Base-by-base conservation (phyloP, 495 filamentous ascomycete genomes). In the Penicillium angulare region DNA sequence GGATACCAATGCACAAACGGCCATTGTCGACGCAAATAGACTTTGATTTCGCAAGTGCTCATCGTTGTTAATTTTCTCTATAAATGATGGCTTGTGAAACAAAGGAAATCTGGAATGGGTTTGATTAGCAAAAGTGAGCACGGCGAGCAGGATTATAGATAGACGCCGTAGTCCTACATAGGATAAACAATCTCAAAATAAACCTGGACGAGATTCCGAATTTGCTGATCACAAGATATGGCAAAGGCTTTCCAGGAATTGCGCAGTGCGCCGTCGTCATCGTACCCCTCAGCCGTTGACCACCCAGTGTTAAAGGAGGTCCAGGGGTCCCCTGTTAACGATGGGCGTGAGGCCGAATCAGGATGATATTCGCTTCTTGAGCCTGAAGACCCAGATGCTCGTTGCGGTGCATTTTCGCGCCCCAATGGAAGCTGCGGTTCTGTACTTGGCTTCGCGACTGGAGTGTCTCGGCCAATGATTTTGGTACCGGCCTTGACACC, bases 1-100 rank as follows among this genome's bases (percentile, higher is more conserved):
- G 5, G 76, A 69, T 8, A 67, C 67, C 44, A 79, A 62, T 20
- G 77, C 68, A 41, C 77, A 79, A 8, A 73, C 68, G 10, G 76
- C 72, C 77, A 79, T 79, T 18, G 71, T 61, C 2, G 68, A 70
- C 16, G 73, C 74, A 61, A 79, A 79, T 33, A 78, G 62, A 15
- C 63, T 56, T 33, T 64, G 66, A 44, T 74, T 68, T 21, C 54
- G 49, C n/a, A 69, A 61, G 52, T 79, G 65, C 21, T 77, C 71
- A 20, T 66, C 49, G 36, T 60, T 59, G 33, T 61, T 53, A 15
- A 79, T 55, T 39, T 58, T 62, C 21, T 64, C 60, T 3, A 69
- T 52, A 22, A 78, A 60, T 34, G 68, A 68, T 38, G 63, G 63
- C 17, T 59, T 69, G 60, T 79, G 75, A 52, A 80, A 80, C 7